Percentiles rank a stretch among this genome's conserved stretches.
Evolutionary conservation across 73 alveolate genomes (phyloP).

Genomic region (Blepharisma japonicum): DNA sequence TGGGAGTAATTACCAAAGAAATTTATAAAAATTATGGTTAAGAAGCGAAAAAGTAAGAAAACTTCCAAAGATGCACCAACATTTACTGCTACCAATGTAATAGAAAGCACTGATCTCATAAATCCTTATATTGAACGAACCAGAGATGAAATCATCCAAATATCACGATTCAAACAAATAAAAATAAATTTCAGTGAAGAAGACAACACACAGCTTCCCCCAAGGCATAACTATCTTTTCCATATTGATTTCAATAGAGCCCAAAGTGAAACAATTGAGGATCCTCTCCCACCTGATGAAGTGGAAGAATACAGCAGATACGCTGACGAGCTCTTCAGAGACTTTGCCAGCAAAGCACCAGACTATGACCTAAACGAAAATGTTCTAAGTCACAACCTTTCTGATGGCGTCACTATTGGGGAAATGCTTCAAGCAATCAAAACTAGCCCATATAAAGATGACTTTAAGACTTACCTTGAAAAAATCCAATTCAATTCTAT

Average conservation of each 20-base stretch:
- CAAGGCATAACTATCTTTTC: background rate
- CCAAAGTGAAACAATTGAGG: background rate
- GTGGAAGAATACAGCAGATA: background rate
- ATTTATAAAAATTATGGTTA: too few relatives aligned
- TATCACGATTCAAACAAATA: background rate
- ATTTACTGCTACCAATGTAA: too few relatives aligned
- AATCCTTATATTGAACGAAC: background rate
- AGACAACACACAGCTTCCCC: constrained; percentile 8
- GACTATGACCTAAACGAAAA: too few relatives aligned
- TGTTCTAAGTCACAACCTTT: background rate
- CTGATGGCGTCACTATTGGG: background rate
- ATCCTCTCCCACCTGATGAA: background rate
- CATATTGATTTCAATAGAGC: background rate
- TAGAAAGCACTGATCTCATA: background rate
- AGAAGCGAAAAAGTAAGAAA: too few relatives aligned
- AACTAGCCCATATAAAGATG: too few relatives aligned
- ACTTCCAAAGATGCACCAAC: too few relatives aligned
- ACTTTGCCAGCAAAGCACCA: background rate
- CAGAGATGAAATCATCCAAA: background rate
- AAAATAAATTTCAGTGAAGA: background rate
- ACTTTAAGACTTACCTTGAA: too few relatives aligned
- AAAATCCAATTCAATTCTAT: too few relatives aligned
- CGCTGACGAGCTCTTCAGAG: background rate
- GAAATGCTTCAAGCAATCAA: background rate
- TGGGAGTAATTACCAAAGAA: too few relatives aligned